These are phyloP conservation scores for Gastrolobium bilobum DNA, from an alignment of 306 rosid species.

Conservation along the genomic window DNA sequence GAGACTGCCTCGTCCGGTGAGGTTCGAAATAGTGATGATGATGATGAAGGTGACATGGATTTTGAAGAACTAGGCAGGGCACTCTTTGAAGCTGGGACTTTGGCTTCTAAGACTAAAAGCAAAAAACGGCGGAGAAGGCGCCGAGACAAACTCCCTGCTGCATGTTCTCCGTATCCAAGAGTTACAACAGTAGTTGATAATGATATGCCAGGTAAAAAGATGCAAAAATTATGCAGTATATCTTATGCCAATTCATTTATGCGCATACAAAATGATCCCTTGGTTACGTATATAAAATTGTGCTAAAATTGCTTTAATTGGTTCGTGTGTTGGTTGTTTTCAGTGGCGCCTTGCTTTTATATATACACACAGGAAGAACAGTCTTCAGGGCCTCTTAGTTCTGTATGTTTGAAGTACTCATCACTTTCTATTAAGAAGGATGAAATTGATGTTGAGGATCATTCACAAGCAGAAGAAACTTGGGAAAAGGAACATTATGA, in stretches of 20 bases:
- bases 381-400: conserved; percentile 58
- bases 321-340: conserved; percentile 46
- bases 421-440: conserved; percentile 72
- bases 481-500: conserved; percentile 86
- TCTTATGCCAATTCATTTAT: too few relatives aligned
- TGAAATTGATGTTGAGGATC: conserved; percentile 54
- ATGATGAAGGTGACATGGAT: conserved; percentile 60
- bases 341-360: conserved; percentile 95
- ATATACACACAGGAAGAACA: conserved; percentile 67
- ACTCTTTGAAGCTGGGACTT: conserved; percentile 61
- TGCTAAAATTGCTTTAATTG: not conserved
- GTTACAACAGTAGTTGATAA: conserved; percentile 45
- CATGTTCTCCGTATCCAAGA: conserved; percentile 44
- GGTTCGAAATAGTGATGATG: conserved; percentile 50
- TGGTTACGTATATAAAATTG: too few relatives aligned
- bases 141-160: conserved; percentile 28
- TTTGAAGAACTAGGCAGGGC: conserved; percentile 73
- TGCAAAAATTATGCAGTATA: not conserved
- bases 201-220: conserved; percentile 59
- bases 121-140: conserved; percentile 42
- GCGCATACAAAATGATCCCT: too few relatives aligned
- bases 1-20: conserved; percentile 36
- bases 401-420: conserved; percentile 65
- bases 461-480: conserved; percentile 57
- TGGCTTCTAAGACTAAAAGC: conserved; percentile 59